Evolutionary conservation across 768 basidiomycete species (phyloP).

Genomic region (Nidularia sp.): DNA sequence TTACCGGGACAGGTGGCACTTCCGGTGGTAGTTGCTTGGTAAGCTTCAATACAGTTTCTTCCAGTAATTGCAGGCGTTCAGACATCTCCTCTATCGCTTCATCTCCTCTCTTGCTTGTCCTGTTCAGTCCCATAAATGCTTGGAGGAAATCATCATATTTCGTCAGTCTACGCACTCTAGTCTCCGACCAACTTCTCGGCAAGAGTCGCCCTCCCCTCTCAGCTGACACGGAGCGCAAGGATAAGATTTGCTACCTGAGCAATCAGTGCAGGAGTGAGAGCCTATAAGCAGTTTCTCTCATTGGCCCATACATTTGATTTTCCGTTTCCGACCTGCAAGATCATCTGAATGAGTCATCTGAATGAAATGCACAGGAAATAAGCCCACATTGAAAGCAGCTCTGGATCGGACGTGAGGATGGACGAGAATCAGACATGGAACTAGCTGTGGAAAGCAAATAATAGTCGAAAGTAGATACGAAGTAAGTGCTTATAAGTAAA

Average conservation of each 20-base stretch:
- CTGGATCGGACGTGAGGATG: constrained; percentile 18
- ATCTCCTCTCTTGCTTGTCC: constrained; percentile 4
- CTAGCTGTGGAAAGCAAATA: neutral
- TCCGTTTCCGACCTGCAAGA: constrained; percentile 18
- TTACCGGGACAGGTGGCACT: too few relatives aligned
- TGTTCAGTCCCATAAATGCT: constrained; percentile 14
- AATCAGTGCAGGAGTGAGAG: neutral
- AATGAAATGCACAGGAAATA: neutral
- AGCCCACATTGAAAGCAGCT: constrained; percentile 21
- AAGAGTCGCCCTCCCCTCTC: constrained; percentile 17
- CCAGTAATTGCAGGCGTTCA: constrained; percentile 16
- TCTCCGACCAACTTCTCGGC: constrained; percentile 18
- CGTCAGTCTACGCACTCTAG: constrained; percentile 6
- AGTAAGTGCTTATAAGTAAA: too few relatives aligned
- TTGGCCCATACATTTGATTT: constrained; percentile 17
- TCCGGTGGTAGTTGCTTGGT: constrained; percentile 2
- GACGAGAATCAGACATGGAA: constrained; percentile 5
- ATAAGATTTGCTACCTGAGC: constrained; percentile 17
- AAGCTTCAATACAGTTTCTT: constrained; percentile 14
- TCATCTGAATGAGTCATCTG: neutral
- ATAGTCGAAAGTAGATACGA: too few relatives aligned
- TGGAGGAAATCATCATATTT: constrained; percentile 17
- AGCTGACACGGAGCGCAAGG: constrained; percentile 21
- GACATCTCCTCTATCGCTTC: constrained; percentile 18
- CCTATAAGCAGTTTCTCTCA: neutral